Base-by-base conservation (phyloP, 768 basidiomycete species). In the Coprinopsis marcescibilis region DNA sequence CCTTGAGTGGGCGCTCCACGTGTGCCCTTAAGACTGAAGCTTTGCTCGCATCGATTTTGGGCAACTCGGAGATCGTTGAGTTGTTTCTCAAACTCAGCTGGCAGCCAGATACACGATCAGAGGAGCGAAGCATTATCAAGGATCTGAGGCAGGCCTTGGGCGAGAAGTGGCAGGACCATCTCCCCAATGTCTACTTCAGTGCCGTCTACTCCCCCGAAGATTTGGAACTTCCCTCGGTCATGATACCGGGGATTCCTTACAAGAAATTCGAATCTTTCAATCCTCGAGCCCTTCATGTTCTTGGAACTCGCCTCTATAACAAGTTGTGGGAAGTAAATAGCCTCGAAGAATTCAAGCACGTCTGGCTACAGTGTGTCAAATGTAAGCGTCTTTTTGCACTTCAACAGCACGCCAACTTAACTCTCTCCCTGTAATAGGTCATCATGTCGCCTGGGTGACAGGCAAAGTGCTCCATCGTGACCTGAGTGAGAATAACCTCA, bases 401-500 rank as follows among this genome's bases (percentile, higher is more conserved):
- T 36, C 24, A n/a, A n/a, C 17, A 15, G 7, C 23, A 23, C 17
- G 1, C 21, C 2, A 2, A 17, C 1, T 3, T 4, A 19, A 8
- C 19, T 5, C 1, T 14, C 25, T 11, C 19, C 23, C 26, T 17
- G 12, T 14, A 35, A 13, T 21, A 62, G 64, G 57, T 33, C 62
- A 64, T 40, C 52, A 58, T 39, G 53, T 52, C 27, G 57, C 58
- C 0, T 61, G 53, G 33, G 38, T 34, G 4, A 45, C 48, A 0
- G 58, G 55, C 1, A 39, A 50, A 15, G 51, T 67, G 26, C 49
- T 68, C 21, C 63, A 69, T 51, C 53, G 59, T 20, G 59, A 67
- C 47, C 49, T 68, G 42, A 61, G 65, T 45, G 55, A 58, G 24
- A 53, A 55, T 34, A 66, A 64, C 36, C 44, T 66, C 12, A 63